Evolutionary conservation across 2,329 filamentous ascomycete species (phyloP).

Genomic region (Hymenoscyphus fraxineus): DNA sequence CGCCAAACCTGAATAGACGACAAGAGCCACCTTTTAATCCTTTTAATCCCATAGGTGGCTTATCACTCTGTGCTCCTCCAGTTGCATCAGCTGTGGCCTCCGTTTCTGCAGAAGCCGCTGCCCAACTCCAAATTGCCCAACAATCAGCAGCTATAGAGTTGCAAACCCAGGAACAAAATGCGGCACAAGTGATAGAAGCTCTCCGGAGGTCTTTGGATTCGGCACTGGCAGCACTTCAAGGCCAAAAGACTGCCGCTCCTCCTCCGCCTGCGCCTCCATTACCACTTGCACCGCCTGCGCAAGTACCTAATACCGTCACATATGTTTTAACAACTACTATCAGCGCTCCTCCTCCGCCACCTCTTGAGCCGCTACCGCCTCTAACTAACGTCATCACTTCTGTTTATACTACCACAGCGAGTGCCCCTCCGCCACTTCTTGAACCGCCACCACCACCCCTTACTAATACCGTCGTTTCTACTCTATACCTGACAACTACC

Average conservation of each 20-base stretch:
- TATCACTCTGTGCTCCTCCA: background rate
- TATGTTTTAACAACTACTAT: background rate
- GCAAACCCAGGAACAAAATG: background rate
- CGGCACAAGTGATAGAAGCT: background rate
- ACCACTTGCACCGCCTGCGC: background rate
- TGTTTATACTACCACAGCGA: too few relatives aligned
- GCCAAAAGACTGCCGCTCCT: background rate
- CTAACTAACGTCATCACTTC: too few relatives aligned
- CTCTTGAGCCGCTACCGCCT: too few relatives aligned
- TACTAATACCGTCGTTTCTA: background rate
- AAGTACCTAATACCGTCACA: background rate
- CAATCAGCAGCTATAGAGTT: background rate
- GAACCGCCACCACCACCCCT: background rate
- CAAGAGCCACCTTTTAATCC: too few relatives aligned
- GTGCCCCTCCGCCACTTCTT: too few relatives aligned
- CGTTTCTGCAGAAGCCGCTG: background rate
- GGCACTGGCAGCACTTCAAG: slow-evolving; percentile 1
- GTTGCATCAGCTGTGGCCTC: background rate
- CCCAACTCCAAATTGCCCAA: background rate
- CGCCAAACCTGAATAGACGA: background rate
- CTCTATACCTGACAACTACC: background rate
- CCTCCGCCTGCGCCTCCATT: background rate
- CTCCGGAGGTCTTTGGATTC: slow-evolving; percentile 5
- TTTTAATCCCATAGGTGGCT: background rate
- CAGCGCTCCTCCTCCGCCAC: background rate